These are phyloP conservation scores for Globisporangium alternatum DNA, from an alignment of 352 stramenopile genomes.

Conservation along the genomic window DNA sequence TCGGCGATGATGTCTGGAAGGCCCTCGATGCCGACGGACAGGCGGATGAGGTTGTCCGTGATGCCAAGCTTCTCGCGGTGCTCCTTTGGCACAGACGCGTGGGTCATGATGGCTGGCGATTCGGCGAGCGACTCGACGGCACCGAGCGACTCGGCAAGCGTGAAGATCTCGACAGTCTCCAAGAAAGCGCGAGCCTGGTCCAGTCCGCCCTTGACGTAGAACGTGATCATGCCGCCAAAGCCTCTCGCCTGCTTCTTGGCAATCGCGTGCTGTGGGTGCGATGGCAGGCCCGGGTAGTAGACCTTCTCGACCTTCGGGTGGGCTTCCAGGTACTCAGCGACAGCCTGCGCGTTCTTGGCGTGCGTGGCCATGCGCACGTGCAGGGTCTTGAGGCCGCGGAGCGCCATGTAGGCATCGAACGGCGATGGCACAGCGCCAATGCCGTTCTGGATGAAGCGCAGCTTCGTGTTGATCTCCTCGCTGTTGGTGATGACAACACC, in stretches of 20 bases:
- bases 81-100: constrained; percentile 89
- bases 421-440: constrained; percentile 91
- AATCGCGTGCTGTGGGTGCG: constrained; percentile 88
- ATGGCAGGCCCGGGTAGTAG: constrained; percentile 89
- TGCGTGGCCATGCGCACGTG: constrained; percentile 93
- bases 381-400: constrained; percentile 96
- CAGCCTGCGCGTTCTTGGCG: constrained; percentile 91
- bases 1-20: constrained; percentile 90
- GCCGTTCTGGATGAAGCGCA: constrained; percentile 93
- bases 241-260: constrained; percentile 76
- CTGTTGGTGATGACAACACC: constrained; percentile 91
- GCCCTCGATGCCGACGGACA: constrained; percentile 92
- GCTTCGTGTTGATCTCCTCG: constrained; percentile 92
- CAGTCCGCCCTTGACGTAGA: constrained; percentile 91
- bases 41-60: constrained; percentile 91
- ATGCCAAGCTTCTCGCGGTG: constrained; percentile 89
- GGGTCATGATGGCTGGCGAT: constrained; percentile 94
- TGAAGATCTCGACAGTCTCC: constrained; percentile 91
- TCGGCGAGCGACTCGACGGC: constrained; percentile 93
- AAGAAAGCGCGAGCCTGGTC: constrained; percentile 90
- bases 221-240: constrained; percentile 88
- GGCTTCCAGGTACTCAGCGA: constrained; percentile 88
- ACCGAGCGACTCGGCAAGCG: constrained; percentile 93
- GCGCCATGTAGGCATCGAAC: constrained; percentile 92
- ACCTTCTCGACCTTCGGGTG: constrained; percentile 92